Evolutionary conservation across 768 basidiomycete species (phyloP), one percentile per base, ranked within the genome.

Genomic region (Tricholoma sp.): DNA sequence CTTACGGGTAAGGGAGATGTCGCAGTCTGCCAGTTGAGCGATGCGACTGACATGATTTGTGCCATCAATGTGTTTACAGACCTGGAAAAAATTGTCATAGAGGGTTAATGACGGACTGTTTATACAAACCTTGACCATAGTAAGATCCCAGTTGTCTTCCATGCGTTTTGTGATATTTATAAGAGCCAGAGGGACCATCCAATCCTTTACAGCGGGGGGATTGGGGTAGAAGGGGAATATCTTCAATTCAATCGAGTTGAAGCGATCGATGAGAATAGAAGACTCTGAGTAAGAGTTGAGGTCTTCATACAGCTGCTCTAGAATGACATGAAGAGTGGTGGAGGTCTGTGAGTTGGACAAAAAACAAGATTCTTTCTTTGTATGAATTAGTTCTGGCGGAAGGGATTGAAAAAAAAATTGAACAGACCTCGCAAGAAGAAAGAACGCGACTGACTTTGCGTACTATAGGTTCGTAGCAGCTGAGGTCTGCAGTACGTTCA

Each of bases 181-280:
- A 5, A 98, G 78, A 1, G 94, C 85, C 6, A 98, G 76, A 0
- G 97, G 97, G 1, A 98, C 97, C 75, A 91, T 86, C 97, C 97
- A 99, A 64, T 97, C 91, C 61, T 86, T 83, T 11, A 98, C 91
- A 3, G 79, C 76, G 0, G 89, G 88, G 16, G 97, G 96, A 64
- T 98, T 98, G 19, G 93, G 94, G 63, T 95, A 95, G 72, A 94
- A 96, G 0, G 97, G 96, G 59, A 98, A 94, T 45, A 98, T 90
- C 70, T 96, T 95, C 62, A 99, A 72, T 67, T 98, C 95, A 55
- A 98, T 89, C 2, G 94, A 92, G 67, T 95, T 97, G 77, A 94
- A 94, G 45, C 83, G 82, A 70, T 97, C 91, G 61, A 98, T 86
- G 1, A 83, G 79, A 54, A 99, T 95, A 2, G 91, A 93, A 1